Evolutionary conservation across 305 asterid genomes (phyloP).

Genomic region (Fraxinus xanthoxyloides): DNA sequence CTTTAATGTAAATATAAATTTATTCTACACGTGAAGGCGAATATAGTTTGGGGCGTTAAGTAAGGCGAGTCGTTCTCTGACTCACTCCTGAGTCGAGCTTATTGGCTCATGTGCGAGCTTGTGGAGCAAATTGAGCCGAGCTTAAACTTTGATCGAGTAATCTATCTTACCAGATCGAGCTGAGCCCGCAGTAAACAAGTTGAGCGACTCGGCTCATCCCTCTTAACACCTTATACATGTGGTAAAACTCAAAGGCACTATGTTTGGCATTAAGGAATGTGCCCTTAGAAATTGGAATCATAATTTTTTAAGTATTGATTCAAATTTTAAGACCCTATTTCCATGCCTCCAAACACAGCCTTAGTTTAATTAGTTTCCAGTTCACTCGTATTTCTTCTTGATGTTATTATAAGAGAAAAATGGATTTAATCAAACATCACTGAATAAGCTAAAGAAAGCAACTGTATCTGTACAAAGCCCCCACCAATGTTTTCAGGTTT

Average conservation of each 20-base stretch:
- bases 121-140: not conserved
- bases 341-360: not conserved
- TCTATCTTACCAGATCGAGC: not conserved
- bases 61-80: too few relatives aligned
- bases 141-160: not conserved
- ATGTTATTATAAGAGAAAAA: not conserved
- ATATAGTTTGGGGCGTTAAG: not conserved
- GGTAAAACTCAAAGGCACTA: not conserved
- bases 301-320: not conserved
- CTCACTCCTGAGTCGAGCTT: not conserved
- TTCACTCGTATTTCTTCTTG: not conserved
- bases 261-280: not conserved
- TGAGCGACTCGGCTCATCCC: not conserved
- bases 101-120: not conserved
- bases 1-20: not conserved
- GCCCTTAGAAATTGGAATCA: not conserved
- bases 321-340: not conserved
- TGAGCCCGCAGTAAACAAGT: not conserved
- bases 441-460: constrained; percentile 10
- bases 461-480: constrained; percentile 32
- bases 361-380: not conserved
- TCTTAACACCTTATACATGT: not conserved
- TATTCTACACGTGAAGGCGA: not conserved
- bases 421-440: not conserved
- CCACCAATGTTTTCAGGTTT: not conserved